Evolutionary conservation across 768 basidiomycete species (phyloP), one percentile per base, ranked within the genome.

Genomic region (Amanita pseudoporphyria): DNA sequence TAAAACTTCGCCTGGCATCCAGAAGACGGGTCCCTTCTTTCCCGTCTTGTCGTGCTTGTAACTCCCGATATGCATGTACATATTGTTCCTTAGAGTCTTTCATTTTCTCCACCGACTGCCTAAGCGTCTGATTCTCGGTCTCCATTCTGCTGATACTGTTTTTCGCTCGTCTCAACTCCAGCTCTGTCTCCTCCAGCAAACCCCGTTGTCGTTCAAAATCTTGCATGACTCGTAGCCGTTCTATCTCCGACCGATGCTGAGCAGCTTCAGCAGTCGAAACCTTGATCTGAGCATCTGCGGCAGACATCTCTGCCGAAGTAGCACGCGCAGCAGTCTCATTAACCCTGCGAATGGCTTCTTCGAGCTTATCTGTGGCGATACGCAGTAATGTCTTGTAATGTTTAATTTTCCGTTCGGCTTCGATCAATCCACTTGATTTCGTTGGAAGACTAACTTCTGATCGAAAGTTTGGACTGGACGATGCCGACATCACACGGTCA

Each of bases 321-420:
- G 76, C 79, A 36, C 79, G 72, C 35, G 65, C 54, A 31, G 70
- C 71, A 0, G 75, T 74, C 32, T 73, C 68, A 39, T 76, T 74
- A n/a, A 73, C 77, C 41, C 77, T 66, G 22, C 71, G 71, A 47
- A 71, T 74, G 65, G 82, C 81, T 41, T 71, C 64, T 57, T 82
- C 76, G 33, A 85, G 67, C 42, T 72, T 70, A 46, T 79, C 77
- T 16, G 71, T 71, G 4, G 80, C 71, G 40, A 62, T 64, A 46
- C 72, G 69, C 19, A 83, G 69, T 21, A 78, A 57, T 24, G 70
- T 67, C 59, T 79, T 81, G 53, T 81, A 69, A 49, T 73, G 71
- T 49, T 69, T 68, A n/a, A 70, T 68, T 55, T 79, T 77, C 47
- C 72, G 71, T 59, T 82, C 79, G 60, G 81, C 79, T 52, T 81